Conservation (phyloP, 75 land plant genomes). For the Pinus albicaulis region DNA sequence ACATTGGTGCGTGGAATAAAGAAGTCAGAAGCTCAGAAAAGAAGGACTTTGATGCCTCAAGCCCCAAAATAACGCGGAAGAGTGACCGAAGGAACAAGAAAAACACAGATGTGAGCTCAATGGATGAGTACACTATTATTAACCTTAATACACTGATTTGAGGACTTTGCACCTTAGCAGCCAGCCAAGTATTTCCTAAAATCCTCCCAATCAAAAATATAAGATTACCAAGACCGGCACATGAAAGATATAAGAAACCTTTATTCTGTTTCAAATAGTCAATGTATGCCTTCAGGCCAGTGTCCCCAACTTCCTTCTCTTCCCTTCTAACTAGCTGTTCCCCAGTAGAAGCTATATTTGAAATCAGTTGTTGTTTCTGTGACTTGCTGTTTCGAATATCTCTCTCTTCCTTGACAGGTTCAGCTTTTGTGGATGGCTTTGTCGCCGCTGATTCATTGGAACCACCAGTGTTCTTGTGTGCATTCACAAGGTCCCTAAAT, state of each 20-base stretch:
- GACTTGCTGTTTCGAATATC: slow-evolving; percentile 4
- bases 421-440: neutral
- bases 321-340: slow-evolving; percentile 21
- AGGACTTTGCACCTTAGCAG: slow-evolving; percentile 57
- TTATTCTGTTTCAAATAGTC: slow-evolving; percentile 67
- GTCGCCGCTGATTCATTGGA: slow-evolving; percentile 5
- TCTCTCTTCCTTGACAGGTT: neutral
- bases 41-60: slow-evolving; percentile 50
- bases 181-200: slow-evolving; percentile 64
- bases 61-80: slow-evolving; percentile 35
- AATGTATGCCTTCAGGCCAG: slow-evolving; percentile 69
- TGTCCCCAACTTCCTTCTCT: slow-evolving; percentile 72
- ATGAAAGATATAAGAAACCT: slow-evolving; percentile 43
- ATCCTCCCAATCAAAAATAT: slow-evolving; percentile 47
- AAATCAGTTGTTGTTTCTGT: neutral
- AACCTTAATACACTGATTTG: slow-evolving; percentile 32
- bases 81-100: slow-evolving; percentile 32
- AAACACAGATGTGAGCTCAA: slow-evolving; percentile 33
- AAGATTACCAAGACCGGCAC: slow-evolving; percentile 34
- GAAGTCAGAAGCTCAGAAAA: slow-evolving; percentile 51
- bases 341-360: neutral
- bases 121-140: slow-evolving; percentile 54
- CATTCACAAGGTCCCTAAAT: slow-evolving; percentile 74
- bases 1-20: slow-evolving; percentile 84
- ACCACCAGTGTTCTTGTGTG: slow-evolving; percentile 79